Evolutionary conservation across 2,329 filamentous ascomycete species (phyloP), one percentile per base, ranked within the genome.

Genomic region (Aspergillus glaucus): DNA sequence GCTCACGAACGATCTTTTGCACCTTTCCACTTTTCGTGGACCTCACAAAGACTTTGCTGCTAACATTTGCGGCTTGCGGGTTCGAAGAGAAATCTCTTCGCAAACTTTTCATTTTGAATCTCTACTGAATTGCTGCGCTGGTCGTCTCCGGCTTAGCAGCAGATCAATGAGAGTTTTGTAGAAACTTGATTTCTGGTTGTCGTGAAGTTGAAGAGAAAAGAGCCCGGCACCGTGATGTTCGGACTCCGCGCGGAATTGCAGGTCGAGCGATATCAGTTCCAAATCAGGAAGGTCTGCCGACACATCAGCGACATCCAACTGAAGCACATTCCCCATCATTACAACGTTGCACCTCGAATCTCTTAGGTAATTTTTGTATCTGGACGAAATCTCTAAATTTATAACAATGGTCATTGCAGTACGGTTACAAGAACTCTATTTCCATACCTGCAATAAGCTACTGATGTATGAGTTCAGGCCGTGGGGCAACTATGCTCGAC

Each of bases 11-110:
- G 64, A 98, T 94, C 78, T 98, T 98, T 71, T 97, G 93, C 51
- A 97, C 92, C 75, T 96, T 96, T 70, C 93, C 93, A 70, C 84
- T 93, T 71, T 88, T 91, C 43, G 92, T 95, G 22, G 93, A 96
- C 52, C 93, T 82, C 55, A 98, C 88, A 66, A 94, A 98, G 61
- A 94, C 84, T 74, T 97, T 98, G 80, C 87, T 96, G 28, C 90
- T 92, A 56, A 97, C 86, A 64, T 87, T 95, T 43, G 85, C 77
- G 26, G 84, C 79, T 48, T 75, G 71, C 4, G 75, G 74, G 53
- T 81, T 79, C 14, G 75, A 71, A 44, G 74, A 61, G 65, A 75
- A 47, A 73, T 80, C 61, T 52, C 81, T 74, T 64, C 84, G 82
- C 49, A 85, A 69, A 58, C 81, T 85, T 60, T 80, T 81, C 79